Evolutionary conservation across 768 basidiomycete genomes (phyloP).

Genomic region (Boletus coccyginus): DNA sequence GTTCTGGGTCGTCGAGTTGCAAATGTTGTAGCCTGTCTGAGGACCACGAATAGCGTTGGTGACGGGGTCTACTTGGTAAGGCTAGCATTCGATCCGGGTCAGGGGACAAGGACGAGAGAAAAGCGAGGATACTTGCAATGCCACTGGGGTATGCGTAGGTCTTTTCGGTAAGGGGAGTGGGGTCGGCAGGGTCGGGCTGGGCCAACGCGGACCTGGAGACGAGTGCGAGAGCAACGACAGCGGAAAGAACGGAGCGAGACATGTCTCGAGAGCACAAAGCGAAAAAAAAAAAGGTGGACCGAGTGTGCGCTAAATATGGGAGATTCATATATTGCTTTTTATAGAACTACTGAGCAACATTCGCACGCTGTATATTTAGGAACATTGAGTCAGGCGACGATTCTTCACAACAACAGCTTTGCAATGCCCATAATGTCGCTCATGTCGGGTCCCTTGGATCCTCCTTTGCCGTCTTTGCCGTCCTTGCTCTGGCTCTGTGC

Average conservation of each 20-base stretch:
- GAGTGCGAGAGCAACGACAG: slow-evolving; percentile 31
- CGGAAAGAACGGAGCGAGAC: slow-evolving; percentile 49
- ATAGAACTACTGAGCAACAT: too few relatives aligned
- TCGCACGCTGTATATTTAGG: too few relatives aligned
- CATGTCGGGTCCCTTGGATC: slow-evolving; percentile 23
- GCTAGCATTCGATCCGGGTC: slow-evolving; percentile 30
- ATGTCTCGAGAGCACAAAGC: slow-evolving; percentile 31
- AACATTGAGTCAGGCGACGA: too few relatives aligned
- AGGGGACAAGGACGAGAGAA: not conserved
- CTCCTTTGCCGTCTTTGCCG: too few relatives aligned
- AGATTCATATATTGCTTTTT: slow-evolving; percentile 1
- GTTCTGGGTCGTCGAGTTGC: slow-evolving; percentile 66
- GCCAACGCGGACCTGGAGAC: slow-evolving; percentile 29
- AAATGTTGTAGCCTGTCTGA: slow-evolving; percentile 64
- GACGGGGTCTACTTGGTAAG: slow-evolving; percentile 48
- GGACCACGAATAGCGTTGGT: slow-evolving; percentile 47
- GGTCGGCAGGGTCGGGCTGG: slow-evolving; percentile 40
- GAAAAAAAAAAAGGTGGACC: not conserved
- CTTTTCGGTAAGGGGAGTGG: slow-evolving; percentile 46
- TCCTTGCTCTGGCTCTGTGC: slow-evolving; percentile 15
- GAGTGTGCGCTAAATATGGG: not conserved
- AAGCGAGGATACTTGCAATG: slow-evolving; percentile 33
- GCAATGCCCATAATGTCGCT: slow-evolving; percentile 30
- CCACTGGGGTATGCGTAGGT: slow-evolving; percentile 41
- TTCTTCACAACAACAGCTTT: not conserved